Conservation (phyloP, 2,329 filamentous ascomycete species). For the Trichophyton simii region DNA sequence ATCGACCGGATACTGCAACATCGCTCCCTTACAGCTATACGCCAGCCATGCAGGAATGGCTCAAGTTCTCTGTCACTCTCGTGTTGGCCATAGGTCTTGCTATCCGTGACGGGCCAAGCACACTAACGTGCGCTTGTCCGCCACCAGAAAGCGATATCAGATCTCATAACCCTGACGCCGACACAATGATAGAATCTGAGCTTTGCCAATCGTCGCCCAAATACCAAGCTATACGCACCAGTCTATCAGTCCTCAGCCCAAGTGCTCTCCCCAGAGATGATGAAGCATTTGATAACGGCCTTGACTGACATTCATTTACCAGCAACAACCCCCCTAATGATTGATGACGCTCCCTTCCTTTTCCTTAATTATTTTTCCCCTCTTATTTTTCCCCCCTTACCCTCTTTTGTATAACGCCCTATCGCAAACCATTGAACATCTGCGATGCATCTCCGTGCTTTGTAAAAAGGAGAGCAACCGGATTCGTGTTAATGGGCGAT, state of each 20-base stretch:
- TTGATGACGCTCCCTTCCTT: neutral
- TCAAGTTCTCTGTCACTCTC: constrained; percentile 37
- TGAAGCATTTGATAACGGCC: neutral
- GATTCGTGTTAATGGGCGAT: neutral
- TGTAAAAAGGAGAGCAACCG: too few relatives aligned
- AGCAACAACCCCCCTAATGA: neutral
- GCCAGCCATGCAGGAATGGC: constrained; percentile 22
- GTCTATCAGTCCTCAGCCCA: neutral
- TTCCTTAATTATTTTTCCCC: neutral
- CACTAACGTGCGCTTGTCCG: constrained; percentile 12
- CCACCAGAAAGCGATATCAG: neutral
- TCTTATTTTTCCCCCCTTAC: too few relatives aligned
- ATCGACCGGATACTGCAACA: neutral
- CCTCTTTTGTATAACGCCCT: too few relatives aligned
- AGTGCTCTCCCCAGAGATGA: neutral
- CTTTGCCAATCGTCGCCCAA: neutral
- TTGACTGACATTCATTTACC: neutral
- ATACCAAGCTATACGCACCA: neutral
- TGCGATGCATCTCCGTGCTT: too few relatives aligned
- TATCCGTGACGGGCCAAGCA: constrained; percentile 35
- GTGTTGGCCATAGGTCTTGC: constrained; percentile 38
- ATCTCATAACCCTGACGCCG: neutral
- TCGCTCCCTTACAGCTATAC: neutral
- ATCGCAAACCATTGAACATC: too few relatives aligned
- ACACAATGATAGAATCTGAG: neutral